Conservation (phyloP, 441 rosid species). For the Eutrema salsugineum region DNA sequence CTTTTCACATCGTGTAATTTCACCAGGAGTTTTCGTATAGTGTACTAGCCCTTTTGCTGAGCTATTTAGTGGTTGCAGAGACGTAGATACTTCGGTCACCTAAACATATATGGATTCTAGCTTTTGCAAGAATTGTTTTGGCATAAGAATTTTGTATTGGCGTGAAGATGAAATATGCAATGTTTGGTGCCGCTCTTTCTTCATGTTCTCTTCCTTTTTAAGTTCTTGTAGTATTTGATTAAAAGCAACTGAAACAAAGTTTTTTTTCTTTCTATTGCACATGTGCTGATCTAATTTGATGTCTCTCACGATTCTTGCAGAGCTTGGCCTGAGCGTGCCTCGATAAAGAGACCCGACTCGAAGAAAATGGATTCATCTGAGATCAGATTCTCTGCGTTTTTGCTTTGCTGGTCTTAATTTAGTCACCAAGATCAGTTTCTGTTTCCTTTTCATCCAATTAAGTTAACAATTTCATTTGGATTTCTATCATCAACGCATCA, state of each 20-base stretch:
- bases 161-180: not conserved
- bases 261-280: not conserved
- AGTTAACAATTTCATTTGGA: not conserved
- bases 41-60: not conserved
- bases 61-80: not conserved
- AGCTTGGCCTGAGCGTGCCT: slow-evolving; percentile 68
- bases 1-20: not conserved
- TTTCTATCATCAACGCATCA: not conserved
- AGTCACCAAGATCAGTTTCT: slow-evolving; percentile 8
- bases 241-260: not conserved
- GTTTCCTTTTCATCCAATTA: not conserved
- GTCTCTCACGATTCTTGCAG: slow-evolving; percentile 13
- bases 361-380: slow-evolving; percentile 23
- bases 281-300: slow-evolving; percentile 1
- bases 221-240: slow-evolving; percentile 1
- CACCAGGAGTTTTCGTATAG: not conserved
- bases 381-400: slow-evolving; percentile 7
- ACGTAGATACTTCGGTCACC: not conserved
- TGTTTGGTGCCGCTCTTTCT: not conserved
- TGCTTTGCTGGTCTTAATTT: slow-evolving; percentile 11
- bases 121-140: not conserved
- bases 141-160: not conserved
- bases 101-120: not conserved
- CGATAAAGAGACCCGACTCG: slow-evolving; percentile 41
- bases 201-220: not conserved